These are phyloP conservation scores for Lagenidium sp. DNA, from an alignment of 352 stramenopile species.

Conservation along the genomic window DNA sequence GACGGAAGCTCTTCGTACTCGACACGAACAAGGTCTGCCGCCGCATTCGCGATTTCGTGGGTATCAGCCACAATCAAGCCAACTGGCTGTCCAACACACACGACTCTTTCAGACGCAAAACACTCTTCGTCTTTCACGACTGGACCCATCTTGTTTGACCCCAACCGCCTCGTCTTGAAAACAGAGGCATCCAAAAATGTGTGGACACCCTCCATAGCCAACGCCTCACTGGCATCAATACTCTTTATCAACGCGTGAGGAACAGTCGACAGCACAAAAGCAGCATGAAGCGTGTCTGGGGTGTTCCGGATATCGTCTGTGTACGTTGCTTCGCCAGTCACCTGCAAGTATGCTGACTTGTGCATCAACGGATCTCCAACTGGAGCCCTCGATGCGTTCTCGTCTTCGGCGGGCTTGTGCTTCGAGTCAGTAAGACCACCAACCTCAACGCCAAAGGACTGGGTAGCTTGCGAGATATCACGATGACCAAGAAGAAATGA, in stretches of 20 bases:
- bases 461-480: slow-evolving; percentile 37
- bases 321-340: slow-evolving; percentile 94
- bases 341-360: slow-evolving; percentile 90
- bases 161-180: slow-evolving; percentile 51
- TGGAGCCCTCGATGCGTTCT: slow-evolving; percentile 28
- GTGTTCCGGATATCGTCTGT: slow-evolving; percentile 91
- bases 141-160: slow-evolving; percentile 70
- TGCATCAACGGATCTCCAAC: slow-evolving; percentile 91
- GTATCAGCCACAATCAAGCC: slow-evolving; percentile 80
- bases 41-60: slow-evolving; percentile 61
- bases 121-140: slow-evolving; percentile 85
- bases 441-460: slow-evolving; percentile 48
- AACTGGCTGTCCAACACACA: slow-evolving; percentile 74
- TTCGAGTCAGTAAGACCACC: slow-evolving; percentile 61
- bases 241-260: slow-evolving; percentile 73
- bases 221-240: slow-evolving; percentile 78
- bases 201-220: slow-evolving; percentile 85
- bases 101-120: slow-evolving; percentile 62
- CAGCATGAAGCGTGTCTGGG: slow-evolving; percentile 81
- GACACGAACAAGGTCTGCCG: slow-evolving; percentile 80
- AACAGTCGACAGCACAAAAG: slow-evolving; percentile 87
- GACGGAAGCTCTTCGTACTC: slow-evolving; percentile 79
- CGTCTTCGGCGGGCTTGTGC: slow-evolving; percentile 33
- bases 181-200: slow-evolving; percentile 76
- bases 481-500: slow-evolving; percentile 55